Base-by-base conservation (phyloP, 192 early-diverging fungal species). In the Coemansia erecta region DNA sequence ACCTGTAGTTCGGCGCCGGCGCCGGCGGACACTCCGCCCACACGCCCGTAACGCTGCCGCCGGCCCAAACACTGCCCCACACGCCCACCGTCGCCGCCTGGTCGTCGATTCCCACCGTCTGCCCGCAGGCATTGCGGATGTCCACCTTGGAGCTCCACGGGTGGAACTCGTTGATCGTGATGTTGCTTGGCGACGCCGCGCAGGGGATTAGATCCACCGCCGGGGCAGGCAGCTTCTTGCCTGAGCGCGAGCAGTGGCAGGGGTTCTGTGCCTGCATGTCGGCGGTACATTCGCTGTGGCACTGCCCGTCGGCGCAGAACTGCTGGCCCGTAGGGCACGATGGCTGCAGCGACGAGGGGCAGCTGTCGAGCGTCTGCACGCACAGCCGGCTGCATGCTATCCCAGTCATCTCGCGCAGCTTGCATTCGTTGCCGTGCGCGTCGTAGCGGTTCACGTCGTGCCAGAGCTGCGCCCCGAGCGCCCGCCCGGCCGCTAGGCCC, bases 271-370 rank as follows among this genome's bases (percentile, higher is more conserved):
- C 61, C 47, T 73, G 59, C 39, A 57, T 23, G 8, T 49, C 44
- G 43, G 33, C 64, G 5, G 63, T 56, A 56, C 83, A 84, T 17
- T 63, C 42, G 28, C 53, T 31, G 33, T 78, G 80, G 53, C 84
- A 85, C 9, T 73, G 43, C 6, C 84, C 82, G 55, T 85, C 82
- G 1, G 66, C 65, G 51, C 84, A 85, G 18, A 82, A 70, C 1
- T 22, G 7, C 56, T 68, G 68, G 8, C 61, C 70, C 1, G 37
- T 9, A 6, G 74, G 63, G 31, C 84, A 85, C 3, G 40, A 39
- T 15, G 73, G 65, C 42, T 44, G 60, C 50, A 81, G 42, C 22
- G 62, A 37, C 18, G 48, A 12, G 3, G 80, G 80, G 52, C 80
- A 81, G 51, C 44, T 24, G 33, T n/a, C 28, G 35, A 68, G 47